phyloP scores from a whole-genome alignment of 2,329 filamentous ascomycete species.

The Metarhizium guizhouense region DNA sequence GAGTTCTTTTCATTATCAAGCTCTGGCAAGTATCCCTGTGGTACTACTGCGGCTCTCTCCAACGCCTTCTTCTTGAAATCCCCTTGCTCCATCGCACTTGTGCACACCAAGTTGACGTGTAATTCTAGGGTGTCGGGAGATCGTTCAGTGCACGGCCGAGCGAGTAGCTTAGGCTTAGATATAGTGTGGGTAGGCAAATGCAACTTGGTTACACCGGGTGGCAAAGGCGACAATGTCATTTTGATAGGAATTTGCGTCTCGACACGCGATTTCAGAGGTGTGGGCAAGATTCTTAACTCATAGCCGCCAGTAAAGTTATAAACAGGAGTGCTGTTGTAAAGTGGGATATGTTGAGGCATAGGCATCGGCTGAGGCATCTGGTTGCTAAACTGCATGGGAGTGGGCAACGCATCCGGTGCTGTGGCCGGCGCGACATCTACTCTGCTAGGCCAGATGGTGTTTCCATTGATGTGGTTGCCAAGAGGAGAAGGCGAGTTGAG shows the following conservation, averaged over 20 bases:
- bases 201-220: slow-evolving; percentile 66
- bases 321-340: slow-evolving; percentile 13
- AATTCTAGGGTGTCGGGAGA: slow-evolving; percentile 70
- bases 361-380: slow-evolving; percentile 19
- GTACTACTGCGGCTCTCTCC: slow-evolving; percentile 36
- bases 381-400: slow-evolving; percentile 16
- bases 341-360: slow-evolving; percentile 22
- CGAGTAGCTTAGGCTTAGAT: slow-evolving; percentile 84
- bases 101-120: slow-evolving; percentile 77
- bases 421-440: slow-evolving; percentile 15
- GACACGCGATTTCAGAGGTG: slow-evolving; percentile 76
- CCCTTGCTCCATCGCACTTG: slow-evolving; percentile 76
- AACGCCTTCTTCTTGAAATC: slow-evolving; percentile 60
- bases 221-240: slow-evolving; percentile 68
- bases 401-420: slow-evolving; percentile 16
- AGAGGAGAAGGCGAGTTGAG: slow-evolving; percentile 40
- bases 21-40: slow-evolving; percentile 26
- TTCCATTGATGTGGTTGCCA: slow-evolving; percentile 21
- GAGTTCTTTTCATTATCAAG: slow-evolving; percentile 56
- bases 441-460: slow-evolving; percentile 27
- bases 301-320: slow-evolving; percentile 26
- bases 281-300: slow-evolving; percentile 53
- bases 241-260: slow-evolving; percentile 93
- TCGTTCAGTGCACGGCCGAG: slow-evolving; percentile 58
- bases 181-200: slow-evolving; percentile 87